Evolutionary conservation across 2,329 filamentous ascomycete species (phyloP), one percentile per base, ranked within the genome.

Genomic region (Sclerotinia subarctica): DNA sequence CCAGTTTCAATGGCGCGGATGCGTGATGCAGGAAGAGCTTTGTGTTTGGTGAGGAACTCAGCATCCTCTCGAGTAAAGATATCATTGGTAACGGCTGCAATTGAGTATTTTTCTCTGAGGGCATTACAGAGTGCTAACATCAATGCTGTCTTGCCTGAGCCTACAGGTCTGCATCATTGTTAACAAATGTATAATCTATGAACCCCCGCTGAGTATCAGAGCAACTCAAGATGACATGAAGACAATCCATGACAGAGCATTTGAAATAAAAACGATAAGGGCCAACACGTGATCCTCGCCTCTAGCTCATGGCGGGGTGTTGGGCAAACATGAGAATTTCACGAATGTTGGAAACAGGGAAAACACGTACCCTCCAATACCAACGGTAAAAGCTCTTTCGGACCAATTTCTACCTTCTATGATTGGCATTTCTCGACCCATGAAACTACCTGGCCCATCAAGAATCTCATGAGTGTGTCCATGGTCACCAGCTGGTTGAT

Each of bases 61-160:
- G 94, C 94, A 83, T 99, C 95, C 82, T 99, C 95, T 72, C 91
- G 90, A 29, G 94, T 98, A 84, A 98, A 98, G 84, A 98, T 98
- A 84, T 98, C 94, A 84, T 98, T 98, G 62, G 95, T 99, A 29
- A 99, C 94, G 69, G 93, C 95, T 0, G 95, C 95, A 76, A 99
- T 91, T 77, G 89, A 93, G 86, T 92, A 94, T 67, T 86, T 83
- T 63, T 89, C 84, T 70, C 95, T 91, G 8, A 99, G 88, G 10
- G 90, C 90, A 47, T 89, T 89, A 82, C 93, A 97, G 73, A 98
- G 91, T 51, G 92, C 90, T 15, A 97, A 88, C 94, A 99, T 98
- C 38, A 98, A 86, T 24, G 95, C 95, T 0, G 95, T 98, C 81
- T 99, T 99, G 77, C 95, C 95, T 32, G 94, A 97, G 72, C 95